These are phyloP conservation scores for Paramecium caudatum DNA, from an alignment of 73 alveolate genomes.

Conservation along the genomic window DNA sequence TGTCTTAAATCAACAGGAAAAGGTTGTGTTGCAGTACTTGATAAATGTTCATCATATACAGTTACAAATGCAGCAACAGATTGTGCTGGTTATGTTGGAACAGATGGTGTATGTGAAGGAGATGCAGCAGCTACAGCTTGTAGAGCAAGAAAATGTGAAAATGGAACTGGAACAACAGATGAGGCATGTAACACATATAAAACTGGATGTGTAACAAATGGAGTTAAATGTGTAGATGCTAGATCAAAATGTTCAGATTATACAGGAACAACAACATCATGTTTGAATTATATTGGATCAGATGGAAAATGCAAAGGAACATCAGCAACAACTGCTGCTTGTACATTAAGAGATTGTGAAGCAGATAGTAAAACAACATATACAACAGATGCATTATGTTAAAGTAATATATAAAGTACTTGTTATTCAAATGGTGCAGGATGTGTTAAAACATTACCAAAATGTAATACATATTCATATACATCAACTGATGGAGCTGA, in stretches of 20 bases:
- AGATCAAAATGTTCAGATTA: background rate
- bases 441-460: background rate
- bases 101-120: conserved; percentile 20
- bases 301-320: conserved; percentile 60
- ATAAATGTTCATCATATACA: background rate
- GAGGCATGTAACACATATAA: conserved; percentile 5
- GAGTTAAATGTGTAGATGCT: conserved; percentile 35
- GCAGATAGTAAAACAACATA: background rate
- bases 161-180: background rate
- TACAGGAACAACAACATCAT: conserved; percentile 25
- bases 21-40: background rate
- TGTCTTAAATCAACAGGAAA: conserved; percentile 47
- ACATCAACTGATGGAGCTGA: conserved; percentile 17
- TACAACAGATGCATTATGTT: background rate
- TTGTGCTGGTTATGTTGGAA: conserved; percentile 3
- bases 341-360: background rate
- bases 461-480: background rate
- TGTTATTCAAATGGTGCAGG: conserved; percentile 15
- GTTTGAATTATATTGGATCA: background rate
- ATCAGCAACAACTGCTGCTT: conserved; percentile 29
- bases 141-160: background rate
- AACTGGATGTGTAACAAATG: conserved; percentile 40
- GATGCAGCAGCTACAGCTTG: background rate
- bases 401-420: background rate
- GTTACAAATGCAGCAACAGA: background rate